Conservation (phyloP, 768 basidiomycete genomes). For the Russula earlei region DNA sequence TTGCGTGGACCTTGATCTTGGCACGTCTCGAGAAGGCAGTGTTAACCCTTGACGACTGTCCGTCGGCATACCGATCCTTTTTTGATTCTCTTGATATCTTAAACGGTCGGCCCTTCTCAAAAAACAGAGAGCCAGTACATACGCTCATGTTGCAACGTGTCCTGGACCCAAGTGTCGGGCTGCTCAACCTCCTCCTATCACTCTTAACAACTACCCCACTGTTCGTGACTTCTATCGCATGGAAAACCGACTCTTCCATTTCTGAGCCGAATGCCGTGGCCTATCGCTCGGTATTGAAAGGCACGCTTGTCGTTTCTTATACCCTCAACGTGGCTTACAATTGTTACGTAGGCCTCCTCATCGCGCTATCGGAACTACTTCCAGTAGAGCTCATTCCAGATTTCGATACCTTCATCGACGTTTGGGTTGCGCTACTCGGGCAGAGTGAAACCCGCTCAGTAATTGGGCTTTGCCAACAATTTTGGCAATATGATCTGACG, state of each 20-base stretch:
- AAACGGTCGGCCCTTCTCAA: slow-evolving; percentile 35
- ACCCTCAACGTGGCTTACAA: slow-evolving; percentile 2
- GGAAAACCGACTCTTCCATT: slow-evolving; percentile 56
- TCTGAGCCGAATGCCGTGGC: slow-evolving; percentile 72
- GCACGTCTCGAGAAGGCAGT: slow-evolving; percentile 47
- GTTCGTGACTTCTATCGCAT: slow-evolving; percentile 65
- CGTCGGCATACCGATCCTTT: slow-evolving; percentile 45
- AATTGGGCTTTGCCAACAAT: slow-evolving; percentile 65
- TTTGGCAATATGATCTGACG: slow-evolving; percentile 74
- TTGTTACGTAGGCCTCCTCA: slow-evolving; percentile 53
- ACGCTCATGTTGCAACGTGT: slow-evolving; percentile 49
- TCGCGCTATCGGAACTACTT: slow-evolving; percentile 62
- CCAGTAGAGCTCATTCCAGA: slow-evolving; percentile 72
- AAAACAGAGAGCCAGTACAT: slow-evolving; percentile 49
- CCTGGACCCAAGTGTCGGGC: slow-evolving; percentile 46
- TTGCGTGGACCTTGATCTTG: slow-evolving; percentile 81
- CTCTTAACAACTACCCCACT: slow-evolving; percentile 63
- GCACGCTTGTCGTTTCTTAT: slow-evolving; percentile 31
- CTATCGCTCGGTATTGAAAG: slow-evolving; percentile 77
- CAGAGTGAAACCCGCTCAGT: slow-evolving; percentile 58
- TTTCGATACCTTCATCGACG: slow-evolving; percentile 59
- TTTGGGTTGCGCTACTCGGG: slow-evolving; percentile 75
- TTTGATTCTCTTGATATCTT: slow-evolving; percentile 43
- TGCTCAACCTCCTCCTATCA: slow-evolving; percentile 47
- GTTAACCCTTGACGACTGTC: slow-evolving; percentile 40